A percentile compares a stretch with the other conserved stretches of the same genome.
phyloP scores from a whole-genome alignment of 495 filamentous ascomycete genomes.

The Tetracladium marchalianum region DNA sequence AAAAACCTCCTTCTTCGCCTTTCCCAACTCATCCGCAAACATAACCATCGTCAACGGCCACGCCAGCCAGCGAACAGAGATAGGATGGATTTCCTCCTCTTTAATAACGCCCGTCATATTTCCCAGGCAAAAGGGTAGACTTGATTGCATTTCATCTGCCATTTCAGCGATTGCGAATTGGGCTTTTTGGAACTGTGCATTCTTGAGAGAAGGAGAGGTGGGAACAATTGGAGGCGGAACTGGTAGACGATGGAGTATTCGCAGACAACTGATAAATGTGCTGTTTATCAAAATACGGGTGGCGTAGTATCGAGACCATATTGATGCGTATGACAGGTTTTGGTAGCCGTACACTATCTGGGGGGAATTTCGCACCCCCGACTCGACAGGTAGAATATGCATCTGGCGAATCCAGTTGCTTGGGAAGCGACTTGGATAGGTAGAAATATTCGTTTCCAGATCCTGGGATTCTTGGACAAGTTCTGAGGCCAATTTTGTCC shows the following conservation, averaged over 20 bases:
- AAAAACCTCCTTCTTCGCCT: too few relatives aligned
- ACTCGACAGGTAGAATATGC: conserved; percentile 4
- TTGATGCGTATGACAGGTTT: conserved; percentile 9
- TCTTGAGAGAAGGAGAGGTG: neutral
- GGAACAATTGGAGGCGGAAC: too few relatives aligned
- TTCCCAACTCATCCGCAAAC: too few relatives aligned
- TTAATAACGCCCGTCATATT: neutral
- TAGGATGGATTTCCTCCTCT: too few relatives aligned
- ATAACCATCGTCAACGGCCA: too few relatives aligned
- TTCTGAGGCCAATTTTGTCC: conserved; percentile 10
- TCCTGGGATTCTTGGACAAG: conserved; percentile 13
- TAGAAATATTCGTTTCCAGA: neutral
- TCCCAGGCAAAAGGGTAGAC: conserved; percentile 9
- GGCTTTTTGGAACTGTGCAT: neutral
- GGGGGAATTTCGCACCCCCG: neutral
- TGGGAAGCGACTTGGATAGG: conserved; percentile 5
- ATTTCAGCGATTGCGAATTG: neutral
- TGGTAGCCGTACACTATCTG: conserved; percentile 13
- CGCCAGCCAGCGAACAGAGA: too few relatives aligned
- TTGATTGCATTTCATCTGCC: conserved; percentile 7
- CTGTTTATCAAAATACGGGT: conserved; percentile 18
- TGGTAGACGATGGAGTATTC: neutral
- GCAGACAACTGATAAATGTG: conserved; percentile 14
- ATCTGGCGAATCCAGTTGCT: conserved; percentile 4
- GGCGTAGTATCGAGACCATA: conserved; percentile 17